Percentiles rank a stretch among this genome's conserved stretches.
Conservation (phyloP, 371 early-diverging fungal genomes). For the Coelomomyces lativittatus region DNA sequence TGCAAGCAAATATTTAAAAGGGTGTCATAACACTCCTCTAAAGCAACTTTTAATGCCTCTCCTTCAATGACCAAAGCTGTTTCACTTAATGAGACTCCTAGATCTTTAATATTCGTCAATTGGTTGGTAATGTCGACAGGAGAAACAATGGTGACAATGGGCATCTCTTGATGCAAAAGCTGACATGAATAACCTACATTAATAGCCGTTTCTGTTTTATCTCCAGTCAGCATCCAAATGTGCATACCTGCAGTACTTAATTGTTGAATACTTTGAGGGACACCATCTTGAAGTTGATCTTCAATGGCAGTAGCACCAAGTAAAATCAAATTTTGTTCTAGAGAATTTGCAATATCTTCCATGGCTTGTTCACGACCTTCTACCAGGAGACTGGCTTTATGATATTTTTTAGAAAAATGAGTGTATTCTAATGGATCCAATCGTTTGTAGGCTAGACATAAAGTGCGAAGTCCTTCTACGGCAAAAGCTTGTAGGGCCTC, state of each 20-base stretch:
- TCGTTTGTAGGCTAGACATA: conserved; percentile 57
- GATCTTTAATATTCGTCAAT: background rate
- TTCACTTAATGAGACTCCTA: background rate
- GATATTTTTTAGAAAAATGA: conserved; percentile 32
- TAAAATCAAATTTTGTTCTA: conserved; percentile 50
- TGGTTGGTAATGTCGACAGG: background rate
- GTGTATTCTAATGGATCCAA: conserved; percentile 49
- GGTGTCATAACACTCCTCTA: too few relatives aligned
- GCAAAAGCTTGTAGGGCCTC: conserved; percentile 67
- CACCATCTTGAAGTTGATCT: conserved; percentile 76
- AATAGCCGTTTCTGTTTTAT: conserved; percentile 74
- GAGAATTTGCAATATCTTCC: conserved; percentile 46
- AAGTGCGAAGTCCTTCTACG: conserved; percentile 63
- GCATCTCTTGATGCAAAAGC: conserved; percentile 47
- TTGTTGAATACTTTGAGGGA: conserved; percentile 58
- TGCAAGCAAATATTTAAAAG: conserved; percentile 57
- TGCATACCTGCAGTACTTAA: conserved; percentile 66
- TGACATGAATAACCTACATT: conserved; percentile 65
- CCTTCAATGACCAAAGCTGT: conserved; percentile 54
- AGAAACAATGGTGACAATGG: conserved; percentile 46
- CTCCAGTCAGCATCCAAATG: conserved; percentile 88
- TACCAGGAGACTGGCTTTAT: conserved; percentile 45
- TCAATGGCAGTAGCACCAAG: conserved; percentile 83
- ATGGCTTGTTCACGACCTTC: conserved; percentile 53
- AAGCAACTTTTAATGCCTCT: conserved; percentile 33